Conservation (phyloP, 2,329 filamentous ascomycete species). For the Colletotrichum camelliae region DNA sequence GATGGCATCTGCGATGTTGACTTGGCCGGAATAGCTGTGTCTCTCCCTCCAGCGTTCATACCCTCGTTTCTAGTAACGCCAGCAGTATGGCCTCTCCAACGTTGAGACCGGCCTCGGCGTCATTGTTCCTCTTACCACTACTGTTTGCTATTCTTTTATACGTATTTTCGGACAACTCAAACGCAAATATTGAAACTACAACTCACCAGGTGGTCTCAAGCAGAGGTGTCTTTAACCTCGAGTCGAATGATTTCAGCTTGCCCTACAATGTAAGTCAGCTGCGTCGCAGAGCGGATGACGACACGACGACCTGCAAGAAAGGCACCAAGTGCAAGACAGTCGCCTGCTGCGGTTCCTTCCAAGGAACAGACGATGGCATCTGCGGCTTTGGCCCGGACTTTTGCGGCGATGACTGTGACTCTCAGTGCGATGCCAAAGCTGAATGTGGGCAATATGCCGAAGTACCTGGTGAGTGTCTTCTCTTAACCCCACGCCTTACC, state of each 20-base stretch:
- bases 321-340: neutral
- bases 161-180: neutral
- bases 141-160: neutral
- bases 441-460: neutral
- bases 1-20: neutral
- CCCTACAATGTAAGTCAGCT: neutral
- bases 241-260: neutral
- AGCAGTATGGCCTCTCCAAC: neutral
- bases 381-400: neutral
- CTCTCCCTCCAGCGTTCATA: neutral
- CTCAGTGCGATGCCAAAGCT: neutral
- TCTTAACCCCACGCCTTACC: accelerated
- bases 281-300: neutral
- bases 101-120: neutral
- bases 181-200: neutral
- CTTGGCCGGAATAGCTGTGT: neutral
- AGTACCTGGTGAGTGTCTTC: neutral
- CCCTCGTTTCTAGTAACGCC: neutral
- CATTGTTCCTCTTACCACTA: neutral
- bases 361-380: neutral
- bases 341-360: neutral
- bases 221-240: neutral
- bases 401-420: neutral
- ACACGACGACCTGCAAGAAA: neutral
- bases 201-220: neutral